Percentiles rank a stretch among this genome's conserved stretches.
Conservation (phyloP, 352 stramenopile genomes). For the Phytophthora nicotianae region DNA sequence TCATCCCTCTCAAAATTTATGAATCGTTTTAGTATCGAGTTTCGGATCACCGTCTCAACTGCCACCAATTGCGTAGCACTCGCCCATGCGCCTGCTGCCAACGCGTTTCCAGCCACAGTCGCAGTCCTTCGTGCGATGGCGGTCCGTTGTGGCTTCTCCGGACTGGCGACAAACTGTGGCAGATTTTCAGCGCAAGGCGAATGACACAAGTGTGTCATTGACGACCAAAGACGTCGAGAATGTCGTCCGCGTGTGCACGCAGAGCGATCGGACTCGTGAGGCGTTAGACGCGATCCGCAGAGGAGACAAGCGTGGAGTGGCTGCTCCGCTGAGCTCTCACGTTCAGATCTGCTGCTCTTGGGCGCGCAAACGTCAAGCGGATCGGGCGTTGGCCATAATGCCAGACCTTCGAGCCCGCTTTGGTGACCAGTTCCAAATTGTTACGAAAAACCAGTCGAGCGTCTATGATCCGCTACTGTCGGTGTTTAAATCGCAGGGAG, state of each 20-base stretch:
- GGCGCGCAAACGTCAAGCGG: slow-evolving; percentile 53
- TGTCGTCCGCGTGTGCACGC: slow-evolving; percentile 47
- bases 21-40: slow-evolving; percentile 7
- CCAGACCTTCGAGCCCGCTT: slow-evolving; percentile 34
- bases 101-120: slow-evolving; percentile 2
- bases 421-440: slow-evolving; percentile 18
- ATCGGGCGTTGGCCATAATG: slow-evolving; percentile 49
- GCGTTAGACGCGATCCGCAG: slow-evolving; percentile 50
- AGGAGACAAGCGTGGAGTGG: slow-evolving; percentile 47
- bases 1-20: slow-evolving; percentile 4
- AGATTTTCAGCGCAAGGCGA: slow-evolving; percentile 49
- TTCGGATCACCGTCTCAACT: slow-evolving; percentile 5
- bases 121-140: slow-evolving; percentile 10
- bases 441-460: slow-evolving; percentile 12
- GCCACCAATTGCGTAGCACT: slow-evolving; percentile 6
- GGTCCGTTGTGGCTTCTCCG: slow-evolving; percentile 3
- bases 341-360: slow-evolving; percentile 55
- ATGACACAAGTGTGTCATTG: slow-evolving; percentile 21
- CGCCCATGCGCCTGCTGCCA: slow-evolving; percentile 15
- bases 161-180: slow-evolving; percentile 56
- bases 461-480: slow-evolving; percentile 64
- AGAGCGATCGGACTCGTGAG: slow-evolving; percentile 55
- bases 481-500: slow-evolving; percentile 58
- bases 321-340: slow-evolving; percentile 36
- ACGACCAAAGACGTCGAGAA: slow-evolving; percentile 30